phyloP scores from a whole-genome alignment of 163 green algal genomes.

The Volvox carteri region DNA sequence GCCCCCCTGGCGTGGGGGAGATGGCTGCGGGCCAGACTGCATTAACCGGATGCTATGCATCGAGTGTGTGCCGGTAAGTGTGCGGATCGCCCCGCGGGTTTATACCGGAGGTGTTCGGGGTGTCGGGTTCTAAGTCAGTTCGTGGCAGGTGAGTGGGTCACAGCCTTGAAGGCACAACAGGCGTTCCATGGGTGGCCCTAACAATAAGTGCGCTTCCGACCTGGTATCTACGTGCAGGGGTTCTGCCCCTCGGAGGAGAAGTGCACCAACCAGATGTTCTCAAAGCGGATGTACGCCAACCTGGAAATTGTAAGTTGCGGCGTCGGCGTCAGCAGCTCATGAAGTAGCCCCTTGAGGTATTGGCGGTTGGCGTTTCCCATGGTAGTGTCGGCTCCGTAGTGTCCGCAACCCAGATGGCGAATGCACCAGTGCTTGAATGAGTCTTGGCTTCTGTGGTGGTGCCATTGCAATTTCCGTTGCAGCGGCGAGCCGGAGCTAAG shows the following conservation, averaged over 20 bases:
- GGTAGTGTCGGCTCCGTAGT: no score
- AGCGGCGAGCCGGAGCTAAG: conserved; percentile 89
- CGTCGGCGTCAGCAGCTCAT: background rate
- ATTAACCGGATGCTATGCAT: conserved; percentile 97
- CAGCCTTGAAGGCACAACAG: no score
- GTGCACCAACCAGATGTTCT: conserved; percentile 97
- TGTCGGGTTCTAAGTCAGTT: no score
- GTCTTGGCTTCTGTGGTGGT: no score
- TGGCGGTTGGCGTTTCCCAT: no score
- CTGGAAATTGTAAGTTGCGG: conserved; percentile 79
- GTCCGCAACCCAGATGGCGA: no score
- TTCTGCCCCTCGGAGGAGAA: conserved; percentile 92
- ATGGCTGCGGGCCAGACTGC: conserved; percentile 93
- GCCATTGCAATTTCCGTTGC: no score
- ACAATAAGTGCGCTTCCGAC: background rate
- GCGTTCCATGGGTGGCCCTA: no score
- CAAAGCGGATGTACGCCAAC: conserved; percentile 85
- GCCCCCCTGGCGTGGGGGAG: conserved; percentile 71
- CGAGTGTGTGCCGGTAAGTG: conserved; percentile 89
- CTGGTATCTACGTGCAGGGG: conserved; percentile 65
- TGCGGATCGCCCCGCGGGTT: background rate
- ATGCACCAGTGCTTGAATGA: no score
- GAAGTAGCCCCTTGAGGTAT: no score
- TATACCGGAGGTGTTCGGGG: background rate
- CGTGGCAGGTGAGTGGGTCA: no score